A percentile compares a stretch with the other conserved stretches of the same genome.
phyloP scores from a whole-genome alignment of 2,329 filamentous ascomycete species.

The Elsinoe australis region DNA sequence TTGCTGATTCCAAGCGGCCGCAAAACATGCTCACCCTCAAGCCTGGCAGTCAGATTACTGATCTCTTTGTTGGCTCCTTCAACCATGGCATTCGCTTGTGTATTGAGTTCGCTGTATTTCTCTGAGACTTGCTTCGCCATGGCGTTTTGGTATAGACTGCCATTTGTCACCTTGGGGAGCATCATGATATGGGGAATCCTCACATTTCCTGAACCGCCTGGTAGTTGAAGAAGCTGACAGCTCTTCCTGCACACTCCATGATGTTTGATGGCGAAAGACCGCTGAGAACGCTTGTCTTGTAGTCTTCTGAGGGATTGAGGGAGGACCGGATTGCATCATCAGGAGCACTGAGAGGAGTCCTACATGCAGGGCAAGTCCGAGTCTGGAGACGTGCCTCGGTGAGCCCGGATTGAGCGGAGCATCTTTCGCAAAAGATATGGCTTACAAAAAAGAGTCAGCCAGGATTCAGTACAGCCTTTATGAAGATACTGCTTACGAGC shows the following conservation, averaged over 20 bases:
- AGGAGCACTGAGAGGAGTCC: slow-evolving; percentile 56
- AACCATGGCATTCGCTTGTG: slow-evolving; percentile 64
- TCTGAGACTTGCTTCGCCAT: slow-evolving; percentile 63
- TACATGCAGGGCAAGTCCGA: slow-evolving; percentile 68
- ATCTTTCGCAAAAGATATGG: slow-evolving; percentile 77
- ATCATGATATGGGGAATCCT: slow-evolving; percentile 23
- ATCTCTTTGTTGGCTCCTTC: slow-evolving; percentile 70
- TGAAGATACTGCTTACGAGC: slow-evolving; percentile 65
- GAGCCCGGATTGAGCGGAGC: slow-evolving; percentile 60
- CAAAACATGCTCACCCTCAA: slow-evolving; percentile 48
- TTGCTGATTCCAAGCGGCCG: neutral
- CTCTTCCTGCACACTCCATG: slow-evolving; percentile 77
- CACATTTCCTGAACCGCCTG: slow-evolving; percentile 79
- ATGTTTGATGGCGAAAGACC: slow-evolving; percentile 73
- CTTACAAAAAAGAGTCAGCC: slow-evolving; percentile 37
- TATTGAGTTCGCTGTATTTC: slow-evolving; percentile 58
- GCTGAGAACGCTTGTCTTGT: slow-evolving; percentile 78
- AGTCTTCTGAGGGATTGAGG: slow-evolving; percentile 76
- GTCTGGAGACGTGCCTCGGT: slow-evolving; percentile 44
- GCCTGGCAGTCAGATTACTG: slow-evolving; percentile 54
- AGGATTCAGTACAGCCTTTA: too few relatives aligned
- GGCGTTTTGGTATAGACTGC: slow-evolving; percentile 68
- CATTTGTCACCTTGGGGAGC: neutral
- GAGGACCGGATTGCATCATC: slow-evolving; percentile 67
- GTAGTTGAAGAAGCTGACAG: slow-evolving; percentile 77